These are phyloP conservation scores for Phytophthora niederhauseri DNA, from an alignment of 352 stramenopile genomes.

Conservation along the genomic window DNA sequence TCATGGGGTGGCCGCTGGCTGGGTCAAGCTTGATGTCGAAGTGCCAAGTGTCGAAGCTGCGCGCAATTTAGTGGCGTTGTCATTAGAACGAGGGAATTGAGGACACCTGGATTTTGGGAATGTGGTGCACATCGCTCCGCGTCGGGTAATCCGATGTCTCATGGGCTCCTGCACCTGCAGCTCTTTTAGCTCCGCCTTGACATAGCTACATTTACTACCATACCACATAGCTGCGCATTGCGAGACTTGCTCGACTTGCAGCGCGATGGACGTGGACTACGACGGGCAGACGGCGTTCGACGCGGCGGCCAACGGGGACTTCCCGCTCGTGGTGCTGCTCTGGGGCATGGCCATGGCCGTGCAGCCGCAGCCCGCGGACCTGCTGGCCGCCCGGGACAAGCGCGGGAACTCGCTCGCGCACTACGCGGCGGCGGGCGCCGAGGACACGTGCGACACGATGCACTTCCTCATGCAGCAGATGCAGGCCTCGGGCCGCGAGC, in stretches of 20 bases:
- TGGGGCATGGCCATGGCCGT: conserved; percentile 85
- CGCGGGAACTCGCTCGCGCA: conserved; percentile 67
- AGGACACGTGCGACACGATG: conserved; percentile 66
- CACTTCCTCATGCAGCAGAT: conserved; percentile 86
- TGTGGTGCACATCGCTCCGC: conserved; percentile 19
- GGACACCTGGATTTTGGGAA: conserved; percentile 26
- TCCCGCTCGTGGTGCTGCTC: conserved; percentile 83
- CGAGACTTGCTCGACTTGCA: neutral
- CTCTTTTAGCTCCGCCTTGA: too few species aligned
- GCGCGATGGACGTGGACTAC: conserved; percentile 66
- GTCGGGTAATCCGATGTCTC: neutral
- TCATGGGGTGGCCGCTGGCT: conserved; percentile 3
- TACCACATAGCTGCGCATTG: too few species aligned
- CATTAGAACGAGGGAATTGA: too few species aligned
- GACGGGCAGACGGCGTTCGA: conserved; percentile 76
- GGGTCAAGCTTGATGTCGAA: neutral
- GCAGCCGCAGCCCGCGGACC: conserved; percentile 55
- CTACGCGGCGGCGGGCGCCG: conserved; percentile 53
- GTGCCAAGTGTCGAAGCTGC: conserved; percentile 8
- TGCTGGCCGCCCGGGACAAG: conserved; percentile 53
- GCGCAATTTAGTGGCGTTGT: too few species aligned
- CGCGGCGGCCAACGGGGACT: conserved; percentile 81
- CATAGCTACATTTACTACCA: too few species aligned
- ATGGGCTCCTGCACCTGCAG: neutral
- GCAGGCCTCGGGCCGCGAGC: conserved; percentile 33